Evolutionary conservation across 1,284 basidiomycete species (phyloP).

Genomic region (Fomitopsis betulina): DNA sequence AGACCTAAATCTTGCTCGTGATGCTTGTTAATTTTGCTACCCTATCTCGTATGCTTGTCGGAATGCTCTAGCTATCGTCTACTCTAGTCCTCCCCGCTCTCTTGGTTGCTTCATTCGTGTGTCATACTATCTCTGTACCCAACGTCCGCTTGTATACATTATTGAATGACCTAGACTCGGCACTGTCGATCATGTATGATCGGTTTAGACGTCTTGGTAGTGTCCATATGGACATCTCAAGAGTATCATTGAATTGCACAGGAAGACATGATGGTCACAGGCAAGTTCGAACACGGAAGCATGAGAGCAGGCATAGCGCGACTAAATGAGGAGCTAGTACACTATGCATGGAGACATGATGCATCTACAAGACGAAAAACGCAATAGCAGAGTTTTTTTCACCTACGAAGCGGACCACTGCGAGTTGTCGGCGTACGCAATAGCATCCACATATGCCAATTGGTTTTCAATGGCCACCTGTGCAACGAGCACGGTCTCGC

Average conservation of each 20-base stretch:
- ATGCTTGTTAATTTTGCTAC: not conserved
- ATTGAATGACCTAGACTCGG: not conserved
- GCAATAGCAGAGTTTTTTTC: not conserved
- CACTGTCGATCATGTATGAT: not conserved
- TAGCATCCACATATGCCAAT: slow-evolving; percentile 21
- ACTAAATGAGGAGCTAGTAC: not conserved
- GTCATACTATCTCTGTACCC: not conserved
- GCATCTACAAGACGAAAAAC: not conserved
- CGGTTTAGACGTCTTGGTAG: not conserved
- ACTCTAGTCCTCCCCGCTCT: slow-evolving; percentile 2
- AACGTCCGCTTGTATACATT: not conserved
- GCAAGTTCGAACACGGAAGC: not conserved
- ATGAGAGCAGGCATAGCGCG: not conserved
- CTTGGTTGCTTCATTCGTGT: not conserved
- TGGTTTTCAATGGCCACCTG: slow-evolving; percentile 23
- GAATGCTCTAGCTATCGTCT: not conserved
- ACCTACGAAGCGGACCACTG: slow-evolving; percentile 16
- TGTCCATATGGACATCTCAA: not conserved
- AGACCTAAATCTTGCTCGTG: not conserved
- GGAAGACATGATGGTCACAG: too few species aligned
- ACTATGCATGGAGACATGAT: not conserved
- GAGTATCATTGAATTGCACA: too few species aligned
- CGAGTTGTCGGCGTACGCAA: slow-evolving; percentile 17
- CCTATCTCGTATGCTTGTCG: not conserved
- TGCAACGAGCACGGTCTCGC: slow-evolving; percentile 17